phyloP scores from a whole-genome alignment of 1,284 basidiomycete genomes.

The Boletus austroedulis region DNA sequence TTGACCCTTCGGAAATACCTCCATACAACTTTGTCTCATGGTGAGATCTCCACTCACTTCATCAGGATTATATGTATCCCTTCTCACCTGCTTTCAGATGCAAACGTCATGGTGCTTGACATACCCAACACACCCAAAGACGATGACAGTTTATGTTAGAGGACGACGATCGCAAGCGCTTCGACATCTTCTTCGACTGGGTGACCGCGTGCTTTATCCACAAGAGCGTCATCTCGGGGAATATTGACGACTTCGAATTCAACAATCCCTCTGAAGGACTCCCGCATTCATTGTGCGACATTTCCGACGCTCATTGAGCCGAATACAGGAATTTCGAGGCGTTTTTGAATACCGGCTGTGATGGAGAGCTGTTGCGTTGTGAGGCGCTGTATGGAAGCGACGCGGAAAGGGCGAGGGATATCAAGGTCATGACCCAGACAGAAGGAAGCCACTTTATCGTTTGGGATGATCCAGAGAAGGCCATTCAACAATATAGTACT shows the following conservation, averaged over 20 bases:
- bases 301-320: constrained; percentile 18
- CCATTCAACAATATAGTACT: constrained; percentile 18
- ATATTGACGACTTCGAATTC: constrained; percentile 25
- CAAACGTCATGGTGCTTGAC: neutral
- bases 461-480: constrained; percentile 31
- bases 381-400: constrained; percentile 13
- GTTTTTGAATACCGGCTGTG: constrained; percentile 10
- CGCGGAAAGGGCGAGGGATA: constrained; percentile 25
- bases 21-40: constrained; percentile 25
- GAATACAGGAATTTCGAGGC: constrained; percentile 13
- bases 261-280: neutral
- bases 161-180: constrained; percentile 12
- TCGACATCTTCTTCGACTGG: constrained; percentile 18
- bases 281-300: constrained; percentile 15
- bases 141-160: neutral
- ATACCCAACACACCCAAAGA: neutral
- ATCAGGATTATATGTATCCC: neutral
- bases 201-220: constrained; percentile 17
- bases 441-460: constrained; percentile 34
- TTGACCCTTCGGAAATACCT: constrained; percentile 22
- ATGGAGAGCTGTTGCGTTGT: constrained; percentile 13
- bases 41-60: constrained; percentile 2
- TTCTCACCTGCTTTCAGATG: constrained; percentile 7
- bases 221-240: constrained; percentile 16
- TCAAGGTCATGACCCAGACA: constrained; percentile 10